phyloP scores from a whole-genome alignment of 2,329 filamentous ascomycete species.

The Colletotrichum cordylinicola region DNA sequence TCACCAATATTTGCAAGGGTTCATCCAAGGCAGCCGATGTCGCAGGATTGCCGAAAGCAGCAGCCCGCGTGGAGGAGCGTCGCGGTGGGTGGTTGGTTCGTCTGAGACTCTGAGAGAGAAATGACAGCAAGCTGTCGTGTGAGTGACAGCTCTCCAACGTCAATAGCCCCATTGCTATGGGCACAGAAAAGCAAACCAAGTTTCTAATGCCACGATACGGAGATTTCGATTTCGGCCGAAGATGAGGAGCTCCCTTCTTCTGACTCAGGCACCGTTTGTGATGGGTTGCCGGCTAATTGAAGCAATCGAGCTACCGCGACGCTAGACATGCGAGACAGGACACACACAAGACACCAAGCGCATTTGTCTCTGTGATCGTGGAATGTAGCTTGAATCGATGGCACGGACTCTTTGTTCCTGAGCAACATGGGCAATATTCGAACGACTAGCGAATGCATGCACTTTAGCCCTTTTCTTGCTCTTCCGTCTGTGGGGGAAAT shows the following conservation, averaged over 20 bases:
- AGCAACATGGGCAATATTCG: background rate
- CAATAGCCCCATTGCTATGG: background rate
- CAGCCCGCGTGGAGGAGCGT: background rate
- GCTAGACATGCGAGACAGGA: background rate
- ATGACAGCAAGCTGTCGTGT: background rate
- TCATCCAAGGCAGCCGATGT: background rate
- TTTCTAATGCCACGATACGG: background rate
- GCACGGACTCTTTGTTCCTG: slow-evolving; percentile 11
- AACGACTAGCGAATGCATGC: background rate
- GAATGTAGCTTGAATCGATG: slow-evolving; percentile 1
- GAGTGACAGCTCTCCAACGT: slow-evolving; percentile 2
- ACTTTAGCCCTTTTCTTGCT: slow-evolving; percentile 2
- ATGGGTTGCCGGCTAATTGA: background rate
- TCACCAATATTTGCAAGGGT: background rate
- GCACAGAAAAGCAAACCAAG: background rate
- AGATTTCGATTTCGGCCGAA: slow-evolving; percentile 1
- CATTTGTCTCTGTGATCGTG: background rate
- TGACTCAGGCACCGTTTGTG: background rate
- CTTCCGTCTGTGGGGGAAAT: background rate
- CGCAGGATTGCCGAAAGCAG: background rate
- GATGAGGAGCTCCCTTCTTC: background rate
- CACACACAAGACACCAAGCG: background rate
- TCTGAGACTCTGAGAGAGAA: background rate
- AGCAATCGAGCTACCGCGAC: background rate
- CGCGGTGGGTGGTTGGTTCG: background rate